These are phyloP conservation scores for Cenchrus purpureus DNA, from an alignment of 176 grass and related monocot species.

Conservation along the genomic window DNA sequence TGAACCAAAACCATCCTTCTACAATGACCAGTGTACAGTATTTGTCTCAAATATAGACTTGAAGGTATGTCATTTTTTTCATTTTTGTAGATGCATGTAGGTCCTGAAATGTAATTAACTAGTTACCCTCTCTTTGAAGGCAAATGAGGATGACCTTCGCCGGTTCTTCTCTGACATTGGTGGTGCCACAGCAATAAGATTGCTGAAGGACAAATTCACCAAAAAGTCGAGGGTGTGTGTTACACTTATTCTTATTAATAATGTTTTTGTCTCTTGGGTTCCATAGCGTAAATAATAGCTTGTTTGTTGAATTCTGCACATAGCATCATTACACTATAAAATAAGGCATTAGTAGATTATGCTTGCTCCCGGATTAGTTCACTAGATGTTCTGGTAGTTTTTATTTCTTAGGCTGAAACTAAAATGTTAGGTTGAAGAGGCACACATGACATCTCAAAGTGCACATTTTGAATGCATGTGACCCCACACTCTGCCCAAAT, in stretches of 20 bases:
- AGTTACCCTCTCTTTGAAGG: conserved; percentile 49
- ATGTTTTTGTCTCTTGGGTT: background rate
- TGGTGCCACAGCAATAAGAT: conserved; percentile 75
- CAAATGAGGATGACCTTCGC: conserved; percentile 72
- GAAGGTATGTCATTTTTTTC: conserved; percentile 30
- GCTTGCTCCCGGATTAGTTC: background rate
- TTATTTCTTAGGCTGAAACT: background rate
- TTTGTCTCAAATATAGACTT: conserved; percentile 88
- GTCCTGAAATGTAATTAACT: conserved; percentile 36
- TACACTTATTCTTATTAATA: background rate
- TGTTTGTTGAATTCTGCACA: background rate
- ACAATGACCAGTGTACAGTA: conserved; percentile 76
- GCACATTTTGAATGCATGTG: conserved; percentile 22
- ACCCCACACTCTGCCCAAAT: background rate
- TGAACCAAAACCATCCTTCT: conserved; percentile 61
- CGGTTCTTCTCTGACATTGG: conserved; percentile 79
- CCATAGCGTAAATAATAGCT: background rate
- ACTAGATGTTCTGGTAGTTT: conserved; percentile 11
- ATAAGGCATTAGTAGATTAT: background rate
- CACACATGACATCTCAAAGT: background rate
- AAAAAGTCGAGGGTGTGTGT: conserved; percentile 76
- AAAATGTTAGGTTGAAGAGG: background rate
- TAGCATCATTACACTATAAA: conserved; percentile 18
- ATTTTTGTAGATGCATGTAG: background rate
- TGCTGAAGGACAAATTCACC: conserved; percentile 80